Evolutionary conservation across 1,284 basidiomycete species (phyloP), one percentile per base, ranked within the genome.

Genomic region (Inonotus obliquus): DNA sequence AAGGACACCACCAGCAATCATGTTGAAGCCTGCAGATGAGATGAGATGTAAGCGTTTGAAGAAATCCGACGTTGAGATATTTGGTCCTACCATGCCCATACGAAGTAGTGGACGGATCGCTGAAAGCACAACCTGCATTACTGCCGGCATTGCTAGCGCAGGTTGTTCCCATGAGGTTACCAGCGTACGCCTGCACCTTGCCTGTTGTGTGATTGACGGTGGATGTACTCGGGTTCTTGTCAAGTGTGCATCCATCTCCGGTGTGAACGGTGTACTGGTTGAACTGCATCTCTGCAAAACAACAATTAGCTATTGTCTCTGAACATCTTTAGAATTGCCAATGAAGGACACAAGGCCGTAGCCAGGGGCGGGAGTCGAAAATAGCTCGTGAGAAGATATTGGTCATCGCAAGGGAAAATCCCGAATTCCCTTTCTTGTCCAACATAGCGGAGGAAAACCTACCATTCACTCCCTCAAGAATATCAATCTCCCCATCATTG

Each of bases 201-300:
- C 60, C 60, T 17, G 59, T 55, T 17, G 47, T 27, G 7, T 56
- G 49, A 45, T 57, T 58, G 1, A 71, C 65, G 45, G 73, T 69
- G 32, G 65, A 57, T 23, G 70, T 52, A 32, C 71, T 49, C 27
- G 66, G 68, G 47, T 67, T 71, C 64, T 77, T 71, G 19, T 69
- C 71, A 51, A 89, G 75, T 3, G 75, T 76, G 74, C 89, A 92
- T n/a, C 81, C 82, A 14, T 72, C 62, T 25, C 78, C 75, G 29
- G 78, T 86, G 74, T 92, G 91, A 1, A 91, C 78, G 0, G 89
- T 90, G 75, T 84, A 82, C 68, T 87, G 87, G 69, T 92, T 92
- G 55, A 71, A 72, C 0, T 69, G 66, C 61, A 79, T 74, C 29
- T 37, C 55, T 61, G 32, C 17, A 21, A 4, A 32, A 41, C 19